Evolutionary conservation across 2,329 filamentous ascomycete species (phyloP).

Genomic region (Sordariomycetes sp.): DNA sequence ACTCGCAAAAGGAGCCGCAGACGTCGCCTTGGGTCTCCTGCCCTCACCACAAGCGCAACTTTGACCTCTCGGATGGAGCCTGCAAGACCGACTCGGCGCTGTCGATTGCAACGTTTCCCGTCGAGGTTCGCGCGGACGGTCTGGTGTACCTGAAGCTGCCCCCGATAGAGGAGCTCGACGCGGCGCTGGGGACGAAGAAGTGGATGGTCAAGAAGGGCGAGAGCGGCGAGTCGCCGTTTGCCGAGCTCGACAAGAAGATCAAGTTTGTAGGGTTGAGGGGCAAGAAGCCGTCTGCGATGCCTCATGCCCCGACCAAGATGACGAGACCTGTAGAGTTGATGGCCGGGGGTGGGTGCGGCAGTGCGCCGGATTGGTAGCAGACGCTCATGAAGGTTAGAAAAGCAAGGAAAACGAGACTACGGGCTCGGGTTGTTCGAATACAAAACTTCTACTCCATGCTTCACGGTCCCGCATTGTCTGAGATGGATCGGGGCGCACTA

Average conservation of each 20-base stretch:
- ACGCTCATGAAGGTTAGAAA: too few species aligned
- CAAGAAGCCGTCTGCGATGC: conserved; percentile 28
- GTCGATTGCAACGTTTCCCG: conserved; percentile 74
- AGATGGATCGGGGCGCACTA: too few species aligned
- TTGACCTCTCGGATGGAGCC: conserved; percentile 60
- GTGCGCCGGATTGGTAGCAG: conserved; percentile 39
- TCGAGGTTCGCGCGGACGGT: conserved; percentile 64
- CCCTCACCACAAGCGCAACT: conserved; percentile 86
- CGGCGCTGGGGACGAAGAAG: conserved; percentile 64
- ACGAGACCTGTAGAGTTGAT: conserved; percentile 27
- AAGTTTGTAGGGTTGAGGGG: conserved; percentile 31
- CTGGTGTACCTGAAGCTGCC: conserved; percentile 75
- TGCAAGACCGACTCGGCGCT: conserved; percentile 68
- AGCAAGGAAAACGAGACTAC: too few species aligned
- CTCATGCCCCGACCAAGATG: conserved; percentile 20
- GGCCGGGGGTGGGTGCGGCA: conserved; percentile 26
- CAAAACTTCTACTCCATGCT: too few species aligned
- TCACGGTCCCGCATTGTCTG: too few species aligned
- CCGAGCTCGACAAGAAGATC: conserved; percentile 36
- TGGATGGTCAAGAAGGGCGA: conserved; percentile 75
- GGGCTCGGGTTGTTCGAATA: too few species aligned
- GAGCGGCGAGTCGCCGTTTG: conserved; percentile 27
- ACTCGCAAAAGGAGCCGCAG: conserved; percentile 4
- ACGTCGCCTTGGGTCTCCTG: conserved; percentile 69
- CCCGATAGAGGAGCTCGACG: conserved; percentile 71